Evolutionary conservation across 306 rosid genomes (phyloP).

Genomic region (Quercus suber): DNA sequence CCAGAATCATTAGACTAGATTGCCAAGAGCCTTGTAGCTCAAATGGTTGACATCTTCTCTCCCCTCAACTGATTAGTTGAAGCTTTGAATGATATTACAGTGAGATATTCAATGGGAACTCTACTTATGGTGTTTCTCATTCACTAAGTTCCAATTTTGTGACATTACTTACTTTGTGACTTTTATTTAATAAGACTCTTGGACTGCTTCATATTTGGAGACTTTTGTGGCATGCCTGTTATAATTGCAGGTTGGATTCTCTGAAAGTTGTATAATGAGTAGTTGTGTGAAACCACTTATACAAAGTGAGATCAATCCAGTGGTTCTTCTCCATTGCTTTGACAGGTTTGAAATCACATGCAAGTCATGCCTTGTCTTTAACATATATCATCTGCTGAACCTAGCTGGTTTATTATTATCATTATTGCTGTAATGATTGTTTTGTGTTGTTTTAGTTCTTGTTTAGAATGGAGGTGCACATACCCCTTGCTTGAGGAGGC

Average conservation of each 20-base stretch:
- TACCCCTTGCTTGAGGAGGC: conserved; percentile 83
- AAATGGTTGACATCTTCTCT: no score
- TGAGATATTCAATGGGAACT: not conserved
- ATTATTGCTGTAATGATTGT: no score
- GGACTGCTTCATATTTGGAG: not conserved
- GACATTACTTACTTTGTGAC: not conserved
- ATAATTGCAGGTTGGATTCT: conserved; percentile 50
- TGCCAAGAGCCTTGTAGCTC: no score
- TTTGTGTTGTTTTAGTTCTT: conserved; percentile 76
- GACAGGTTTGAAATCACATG: conserved; percentile 67
- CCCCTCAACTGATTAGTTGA: no score
- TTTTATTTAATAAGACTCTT: not conserved
- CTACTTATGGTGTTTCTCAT: not conserved
- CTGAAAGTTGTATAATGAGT: conserved; percentile 65
- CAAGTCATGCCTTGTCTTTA: not conserved
- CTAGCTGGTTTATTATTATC: conserved; percentile 28
- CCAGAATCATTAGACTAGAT: no score
- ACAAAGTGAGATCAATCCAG: conserved; percentile 53
- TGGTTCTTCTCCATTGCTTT: conserved; percentile 93
- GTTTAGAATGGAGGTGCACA: conserved; percentile 92
- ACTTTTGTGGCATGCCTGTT: not conserved
- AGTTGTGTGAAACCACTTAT: conserved; percentile 77
- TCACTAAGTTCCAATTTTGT: not conserved
- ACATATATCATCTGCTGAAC: conserved; percentile 18
- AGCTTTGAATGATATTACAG: not conserved